Conservation (phyloP, 139 green algal species). For the Astrephomene gubernaculifera region DNA sequence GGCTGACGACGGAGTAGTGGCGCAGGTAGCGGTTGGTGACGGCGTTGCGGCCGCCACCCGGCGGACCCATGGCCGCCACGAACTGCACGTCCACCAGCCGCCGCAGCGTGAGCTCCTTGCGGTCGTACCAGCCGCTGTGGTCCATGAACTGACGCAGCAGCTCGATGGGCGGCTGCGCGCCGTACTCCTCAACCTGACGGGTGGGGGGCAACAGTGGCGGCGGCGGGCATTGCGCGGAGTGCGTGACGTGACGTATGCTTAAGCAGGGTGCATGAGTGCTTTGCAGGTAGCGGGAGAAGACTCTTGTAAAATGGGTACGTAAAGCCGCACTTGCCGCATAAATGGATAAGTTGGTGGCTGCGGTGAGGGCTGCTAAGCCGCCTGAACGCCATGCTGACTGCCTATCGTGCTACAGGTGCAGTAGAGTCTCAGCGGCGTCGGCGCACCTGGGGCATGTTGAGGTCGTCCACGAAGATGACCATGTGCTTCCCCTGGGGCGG, state of each 20-base stretch:
- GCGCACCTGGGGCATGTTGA: conserved; percentile 84
- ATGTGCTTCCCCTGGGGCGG: conserved; percentile 71
- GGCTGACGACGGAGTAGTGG: conserved; percentile 71
- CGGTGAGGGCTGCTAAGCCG: too few relatives aligned
- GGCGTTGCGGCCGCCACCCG: conserved; percentile 77
- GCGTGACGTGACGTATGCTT: too few relatives aligned
- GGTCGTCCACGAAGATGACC: conserved; percentile 85
- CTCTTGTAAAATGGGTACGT: too few relatives aligned
- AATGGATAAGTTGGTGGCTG: too few relatives aligned
- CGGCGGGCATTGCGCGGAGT: too few relatives aligned
- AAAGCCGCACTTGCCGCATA: too few relatives aligned
- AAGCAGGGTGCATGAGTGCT: too few relatives aligned
- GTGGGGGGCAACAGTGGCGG: too few relatives aligned
- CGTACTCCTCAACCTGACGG: conserved; percentile 69
- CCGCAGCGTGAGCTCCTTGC: conserved; percentile 72
- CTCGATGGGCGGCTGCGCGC: conserved; percentile 83
- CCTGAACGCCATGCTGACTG: too few relatives aligned
- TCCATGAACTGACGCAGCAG: conserved; percentile 84
- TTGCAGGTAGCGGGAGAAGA: too few relatives aligned
- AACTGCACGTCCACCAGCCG: conserved; percentile 77
- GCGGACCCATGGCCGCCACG: conserved; percentile 78
- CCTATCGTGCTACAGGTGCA: not conserved
- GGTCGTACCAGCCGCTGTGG: conserved; percentile 74
- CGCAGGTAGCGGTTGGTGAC: conserved; percentile 79
- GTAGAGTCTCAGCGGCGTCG: not conserved